Evolutionary conservation across 148 eudicot genomes (phyloP).

Genomic region (Rheum nobile): DNA sequence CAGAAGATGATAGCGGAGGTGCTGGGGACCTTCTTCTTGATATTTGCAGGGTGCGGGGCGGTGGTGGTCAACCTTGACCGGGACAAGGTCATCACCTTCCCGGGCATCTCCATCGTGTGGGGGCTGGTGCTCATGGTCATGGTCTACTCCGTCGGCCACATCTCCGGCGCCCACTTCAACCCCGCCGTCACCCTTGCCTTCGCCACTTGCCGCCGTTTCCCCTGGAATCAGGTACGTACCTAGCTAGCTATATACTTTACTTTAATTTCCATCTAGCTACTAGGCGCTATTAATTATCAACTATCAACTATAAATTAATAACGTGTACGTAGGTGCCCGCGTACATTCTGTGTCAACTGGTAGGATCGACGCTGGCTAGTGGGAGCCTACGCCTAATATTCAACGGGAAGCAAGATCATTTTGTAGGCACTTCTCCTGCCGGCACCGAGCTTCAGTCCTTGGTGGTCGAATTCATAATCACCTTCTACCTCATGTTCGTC

Average conservation of each 20-base stretch:
- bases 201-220: constrained; percentile 75
- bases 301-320: too few relatives aligned
- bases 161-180: constrained; percentile 96
- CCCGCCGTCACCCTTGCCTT: constrained; percentile 96
- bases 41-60: constrained; percentile 79
- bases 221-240: constrained; percentile 99
- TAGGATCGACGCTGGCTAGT: constrained; percentile 36
- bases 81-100: constrained; percentile 36
- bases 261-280: too few relatives aligned
- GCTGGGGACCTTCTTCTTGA: constrained; percentile 70
- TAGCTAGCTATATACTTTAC: too few relatives aligned
- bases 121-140: constrained; percentile 88
- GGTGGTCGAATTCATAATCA: constrained; percentile 37
- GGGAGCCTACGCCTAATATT: constrained; percentile 35
- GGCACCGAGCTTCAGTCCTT: constrained; percentile 34
- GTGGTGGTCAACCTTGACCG: constrained; percentile 50
- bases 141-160: constrained; percentile 45
- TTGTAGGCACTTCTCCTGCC: constrained; percentile 29
- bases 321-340: too few relatives aligned
- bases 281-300: too few relatives aligned
- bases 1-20: constrained; percentile 77
- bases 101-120: constrained; percentile 80
- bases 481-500: constrained; percentile 54
- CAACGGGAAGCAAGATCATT: constrained; percentile 19
- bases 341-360: constrained; percentile 26